Evolutionary conservation across 1,284 basidiomycete genomes (phyloP).

Genomic region (Erythrobasidium hasegawianum): DNA sequence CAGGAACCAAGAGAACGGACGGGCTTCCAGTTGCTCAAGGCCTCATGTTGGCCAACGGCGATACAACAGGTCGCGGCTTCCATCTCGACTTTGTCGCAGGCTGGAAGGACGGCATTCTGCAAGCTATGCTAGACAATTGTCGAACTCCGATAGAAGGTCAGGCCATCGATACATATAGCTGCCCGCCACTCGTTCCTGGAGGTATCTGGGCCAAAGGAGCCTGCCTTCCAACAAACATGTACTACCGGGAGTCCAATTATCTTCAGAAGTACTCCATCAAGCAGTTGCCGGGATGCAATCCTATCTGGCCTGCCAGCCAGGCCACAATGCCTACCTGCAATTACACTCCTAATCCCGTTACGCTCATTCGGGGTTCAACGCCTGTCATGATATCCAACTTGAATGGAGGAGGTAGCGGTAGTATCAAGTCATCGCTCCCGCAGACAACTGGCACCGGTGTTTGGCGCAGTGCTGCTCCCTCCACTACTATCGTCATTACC

Average conservation of each 20-base stretch:
- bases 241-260: conserved; percentile 9
- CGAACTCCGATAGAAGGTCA: conserved; percentile 12
- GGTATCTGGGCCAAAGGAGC: not conserved
- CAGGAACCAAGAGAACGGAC: too few relatives aligned
- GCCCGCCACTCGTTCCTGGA: conserved; percentile 4
- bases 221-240: not conserved
- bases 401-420: too few relatives aligned
- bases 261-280: conserved; percentile 1
- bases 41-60: conserved; percentile 16
- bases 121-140: conserved; percentile 14
- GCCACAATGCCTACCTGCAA: too few relatives aligned
- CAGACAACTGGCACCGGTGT: not conserved
- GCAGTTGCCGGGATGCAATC: conserved; percentile 21
- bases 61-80: conserved; percentile 17
- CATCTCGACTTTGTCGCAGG: conserved; percentile 26
- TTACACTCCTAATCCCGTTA: too few relatives aligned
- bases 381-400: too few relatives aligned
- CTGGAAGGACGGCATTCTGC: conserved; percentile 10
- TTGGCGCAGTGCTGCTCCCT: not conserved
- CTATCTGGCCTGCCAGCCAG: too few relatives aligned
- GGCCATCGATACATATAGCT: conserved; percentile 2
- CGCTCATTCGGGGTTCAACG: too few relatives aligned
- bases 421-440: too few relatives aligned
- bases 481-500: not conserved
- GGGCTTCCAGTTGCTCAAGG: too few relatives aligned